phyloP scores from a whole-genome alignment of 371 early-diverging fungal genomes.

The Mortierella sp. region DNA sequence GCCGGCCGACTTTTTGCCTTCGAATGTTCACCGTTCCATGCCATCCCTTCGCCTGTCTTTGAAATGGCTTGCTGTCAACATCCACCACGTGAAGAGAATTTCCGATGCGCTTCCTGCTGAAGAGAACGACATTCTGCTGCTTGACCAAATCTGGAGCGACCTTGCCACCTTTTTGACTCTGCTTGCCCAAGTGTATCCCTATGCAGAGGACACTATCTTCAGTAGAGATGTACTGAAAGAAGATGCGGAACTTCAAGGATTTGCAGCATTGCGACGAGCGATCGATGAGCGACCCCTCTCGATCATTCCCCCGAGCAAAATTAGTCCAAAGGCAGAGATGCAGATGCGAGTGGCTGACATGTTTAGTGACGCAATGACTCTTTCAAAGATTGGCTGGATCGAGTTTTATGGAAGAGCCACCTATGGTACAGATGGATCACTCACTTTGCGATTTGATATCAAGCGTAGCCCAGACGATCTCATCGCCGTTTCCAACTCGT shows the following conservation, averaged over 20 bases:
- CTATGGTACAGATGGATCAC: constrained; percentile 18
- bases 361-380: constrained; percentile 41
- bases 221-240: constrained; percentile 53
- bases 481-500: no score
- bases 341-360: constrained; percentile 49
- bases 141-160: constrained; percentile 29
- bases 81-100: constrained; percentile 41
- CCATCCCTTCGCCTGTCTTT: constrained; percentile 42
- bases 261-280: constrained; percentile 46
- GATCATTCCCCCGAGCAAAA: constrained; percentile 40
- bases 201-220: constrained; percentile 36
- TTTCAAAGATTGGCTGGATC: constrained; percentile 33
- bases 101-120: constrained; percentile 32
- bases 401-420: constrained; percentile 23
- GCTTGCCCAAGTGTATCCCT: constrained; percentile 24
- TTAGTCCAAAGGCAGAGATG: constrained; percentile 50
- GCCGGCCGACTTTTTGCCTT: constrained; percentile 42
- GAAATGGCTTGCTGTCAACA: constrained; percentile 50
- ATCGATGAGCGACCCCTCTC: constrained; percentile 52
- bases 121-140: constrained; percentile 25
- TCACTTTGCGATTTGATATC: constrained; percentile 21
- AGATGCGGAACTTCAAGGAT: constrained; percentile 52
- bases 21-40: constrained; percentile 50
- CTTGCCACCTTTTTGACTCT: constrained; percentile 32
- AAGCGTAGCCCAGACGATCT: constrained; percentile 2